These are phyloP conservation scores for Glarea lozoyensis DNA, from an alignment of 495 filamentous ascomycete genomes.

Conservation along the genomic window DNA sequence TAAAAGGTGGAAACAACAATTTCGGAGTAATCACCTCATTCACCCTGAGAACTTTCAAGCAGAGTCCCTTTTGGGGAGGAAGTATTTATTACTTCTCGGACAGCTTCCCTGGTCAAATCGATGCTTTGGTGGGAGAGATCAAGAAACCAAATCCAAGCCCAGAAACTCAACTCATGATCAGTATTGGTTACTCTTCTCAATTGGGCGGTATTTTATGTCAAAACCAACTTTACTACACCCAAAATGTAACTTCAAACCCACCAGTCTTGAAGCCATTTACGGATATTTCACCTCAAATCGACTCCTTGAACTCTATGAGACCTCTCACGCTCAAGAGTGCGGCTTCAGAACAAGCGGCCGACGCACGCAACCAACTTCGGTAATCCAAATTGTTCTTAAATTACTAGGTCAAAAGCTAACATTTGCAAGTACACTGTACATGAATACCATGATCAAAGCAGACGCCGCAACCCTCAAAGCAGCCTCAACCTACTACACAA, in stretches of 20 bases:
- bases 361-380: neutral
- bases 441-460: neutral
- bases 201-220: neutral
- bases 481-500: neutral
- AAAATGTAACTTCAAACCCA: neutral
- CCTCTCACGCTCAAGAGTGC: neutral
- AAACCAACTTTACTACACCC: neutral
- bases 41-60: slow-evolving; percentile 25
- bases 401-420: no score
- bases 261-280: neutral
- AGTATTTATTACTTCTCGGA: slow-evolving; percentile 2
- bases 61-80: slow-evolving; percentile 32
- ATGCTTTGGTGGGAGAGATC: neutral
- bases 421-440: no score
- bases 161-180: neutral
- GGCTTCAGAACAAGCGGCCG: neutral
- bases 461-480: neutral
- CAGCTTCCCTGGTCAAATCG: slow-evolving; percentile 1
- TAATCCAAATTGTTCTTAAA: no score
- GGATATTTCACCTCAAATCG: neutral
- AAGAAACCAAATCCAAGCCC: neutral
- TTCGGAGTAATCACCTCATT: slow-evolving; percentile 49
- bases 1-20: slow-evolving; percentile 47
- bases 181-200: neutral
- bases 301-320: neutral